A percentile compares a stretch with the other conserved stretches of the same genome.
These are phyloP conservation scores for Phytophthora agathidicida DNA, from an alignment of 352 stramenopile species.

Conservation along the genomic window DNA sequence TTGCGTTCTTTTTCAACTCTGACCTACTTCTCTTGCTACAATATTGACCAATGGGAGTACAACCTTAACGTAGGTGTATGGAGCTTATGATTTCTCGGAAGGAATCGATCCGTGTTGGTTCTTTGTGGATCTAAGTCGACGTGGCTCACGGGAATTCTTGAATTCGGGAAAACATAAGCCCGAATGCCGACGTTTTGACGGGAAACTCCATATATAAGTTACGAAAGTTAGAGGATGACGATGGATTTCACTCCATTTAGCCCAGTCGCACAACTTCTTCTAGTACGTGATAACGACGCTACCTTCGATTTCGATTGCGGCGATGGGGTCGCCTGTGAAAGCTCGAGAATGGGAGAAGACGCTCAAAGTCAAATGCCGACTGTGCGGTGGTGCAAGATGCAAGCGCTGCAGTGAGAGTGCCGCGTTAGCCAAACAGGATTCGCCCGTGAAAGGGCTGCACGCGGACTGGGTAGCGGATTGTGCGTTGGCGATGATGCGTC, in stretches of 20 bases:
- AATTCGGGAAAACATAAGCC: too few species aligned
- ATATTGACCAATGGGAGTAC: too few species aligned
- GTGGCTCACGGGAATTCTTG: too few species aligned
- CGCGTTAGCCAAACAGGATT: slow-evolving; percentile 73
- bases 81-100: too few species aligned
- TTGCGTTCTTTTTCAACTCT: too few species aligned
- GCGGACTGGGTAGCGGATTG: slow-evolving; percentile 89
- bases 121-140: too few species aligned
- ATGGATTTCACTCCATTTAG: slow-evolving; percentile 21
- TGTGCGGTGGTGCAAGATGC: slow-evolving; percentile 88
- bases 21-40: too few species aligned
- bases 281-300: neutral
- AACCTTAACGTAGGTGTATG: too few species aligned
- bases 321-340: slow-evolving; percentile 77
- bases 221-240: too few species aligned
- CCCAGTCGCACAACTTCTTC: neutral
- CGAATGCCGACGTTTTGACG: neutral
- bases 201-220: slow-evolving; percentile 9
- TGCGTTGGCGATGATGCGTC: slow-evolving; percentile 91
- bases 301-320: slow-evolving; percentile 2
- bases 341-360: slow-evolving; percentile 84
- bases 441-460: slow-evolving; percentile 79
- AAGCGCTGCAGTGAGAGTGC: slow-evolving; percentile 87
- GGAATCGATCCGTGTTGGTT: too few species aligned
- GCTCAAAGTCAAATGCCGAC: slow-evolving; percentile 81